Evolutionary conservation across 768 basidiomycete species (phyloP), one percentile per base, ranked within the genome.

Genomic region (Termitomyces sp.): DNA sequence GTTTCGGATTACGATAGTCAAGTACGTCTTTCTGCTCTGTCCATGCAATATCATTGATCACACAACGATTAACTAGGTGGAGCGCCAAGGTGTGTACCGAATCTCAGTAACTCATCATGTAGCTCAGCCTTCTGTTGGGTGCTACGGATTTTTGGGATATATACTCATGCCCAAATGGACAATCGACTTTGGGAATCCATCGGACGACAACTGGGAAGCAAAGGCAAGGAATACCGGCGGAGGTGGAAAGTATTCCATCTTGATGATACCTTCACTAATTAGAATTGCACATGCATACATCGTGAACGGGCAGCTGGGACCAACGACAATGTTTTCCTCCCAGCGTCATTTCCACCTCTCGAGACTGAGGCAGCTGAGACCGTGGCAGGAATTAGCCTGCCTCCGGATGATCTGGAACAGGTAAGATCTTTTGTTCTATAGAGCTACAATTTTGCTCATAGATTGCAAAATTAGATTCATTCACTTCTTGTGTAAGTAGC

Each of bases 401-500:
- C 76, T 5, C 68, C 74, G 6, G 75, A 83, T 33, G 78, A 82
- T 45, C 70, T 73, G 44, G 77, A 79, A 56, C 76, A 83, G 74
- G 83, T 84, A 14, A 60, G 26, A 56, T 22, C 4, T 33, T 24
- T 43, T 24, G 3, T 52, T 14, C n/a, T 4, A n/a, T 20, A 40
- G 22, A 26, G 18, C 10, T 26, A 45, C 20, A 18, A 27, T 3
- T 26, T 36, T 12, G 16, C 34, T 54, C 24, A 54, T 32, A 12
- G n/a, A 6, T 26, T 3, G 13, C 24, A 3, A 26, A 43, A 44
- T 36, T 1, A 86, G 83, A 71, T 86, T 9, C 85, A 87, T 62
- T 74, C 80, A 2, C 74, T 86, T 26, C 74, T 87, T n/a, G 77
- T 84, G 84, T 87, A 65, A 55, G 82, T 47, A 10, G 13, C 57